A percentile compares a stretch with the other conserved stretches of the same genome.
These are phyloP conservation scores for Xylaria nigripes DNA, from an alignment of 495 filamentous ascomycete species.

Conservation along the genomic window DNA sequence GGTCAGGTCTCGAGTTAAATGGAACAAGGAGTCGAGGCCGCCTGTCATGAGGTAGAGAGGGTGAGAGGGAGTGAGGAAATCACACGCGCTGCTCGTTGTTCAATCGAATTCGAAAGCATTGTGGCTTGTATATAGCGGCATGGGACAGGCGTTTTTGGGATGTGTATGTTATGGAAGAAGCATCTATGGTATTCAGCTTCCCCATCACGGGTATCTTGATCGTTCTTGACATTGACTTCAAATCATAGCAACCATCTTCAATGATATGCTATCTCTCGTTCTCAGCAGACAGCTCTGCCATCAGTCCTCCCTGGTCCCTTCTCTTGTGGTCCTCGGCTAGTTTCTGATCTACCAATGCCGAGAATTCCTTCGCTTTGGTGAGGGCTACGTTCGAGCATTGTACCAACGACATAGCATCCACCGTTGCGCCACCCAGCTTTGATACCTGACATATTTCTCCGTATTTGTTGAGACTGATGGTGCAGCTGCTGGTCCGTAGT, in stretches of 20 bases:
- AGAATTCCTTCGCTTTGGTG: slow-evolving; percentile 72
- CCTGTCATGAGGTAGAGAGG: slow-evolving; percentile 75
- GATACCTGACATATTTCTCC: slow-evolving; percentile 89
- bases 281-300: slow-evolving; percentile 73
- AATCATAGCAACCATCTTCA: slow-evolving; percentile 8
- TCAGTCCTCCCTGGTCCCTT: slow-evolving; percentile 66
- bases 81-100: slow-evolving; percentile 1
- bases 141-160: slow-evolving; percentile 2
- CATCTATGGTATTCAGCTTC: slow-evolving; percentile 13
- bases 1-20: slow-evolving; percentile 82
- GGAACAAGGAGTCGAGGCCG: slow-evolving; percentile 89
- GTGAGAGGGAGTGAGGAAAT: neutral
- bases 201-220: slow-evolving; percentile 26
- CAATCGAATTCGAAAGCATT: slow-evolving; percentile 13
- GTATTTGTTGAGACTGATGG: slow-evolving; percentile 77
- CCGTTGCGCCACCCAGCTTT: slow-evolving; percentile 73
- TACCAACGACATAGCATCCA: slow-evolving; percentile 69
- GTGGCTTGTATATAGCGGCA: slow-evolving; percentile 12
- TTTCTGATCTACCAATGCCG: slow-evolving; percentile 56
- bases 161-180: slow-evolving; percentile 9
- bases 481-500: slow-evolving; percentile 70
- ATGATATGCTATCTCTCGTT: slow-evolving; percentile 53
- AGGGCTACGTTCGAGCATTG: slow-evolving; percentile 60
- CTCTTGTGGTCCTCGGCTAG: slow-evolving; percentile 68
- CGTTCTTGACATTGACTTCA: slow-evolving; percentile 12